Evolutionary conservation across 1,284 basidiomycete genomes (phyloP), one percentile per base, ranked within the genome.

Genomic region (Rhodotorula sp.): DNA sequence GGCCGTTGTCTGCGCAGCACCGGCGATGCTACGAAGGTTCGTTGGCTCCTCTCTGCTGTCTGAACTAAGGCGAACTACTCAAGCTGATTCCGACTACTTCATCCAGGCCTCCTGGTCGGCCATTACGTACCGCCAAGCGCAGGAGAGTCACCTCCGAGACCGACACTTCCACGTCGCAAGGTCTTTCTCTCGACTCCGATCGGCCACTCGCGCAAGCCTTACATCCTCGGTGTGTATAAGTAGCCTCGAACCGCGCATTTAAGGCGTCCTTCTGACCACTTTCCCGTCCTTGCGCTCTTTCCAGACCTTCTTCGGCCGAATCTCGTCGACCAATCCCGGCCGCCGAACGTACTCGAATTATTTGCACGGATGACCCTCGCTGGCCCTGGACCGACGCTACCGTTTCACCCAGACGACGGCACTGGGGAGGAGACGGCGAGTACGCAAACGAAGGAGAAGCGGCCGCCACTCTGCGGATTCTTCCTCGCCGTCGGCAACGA

Each of bases 401-500:
- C 10, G 18, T 6, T 20, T 43, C 39, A 43, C n/a, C n/a, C n/a
- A n/a, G n/a, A n/a, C n/a, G n/a, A 43, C 39, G 39, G 39, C 10
- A 43, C 39, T 12, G 51, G 58, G 6, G n/a, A 43, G 39, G 51
- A 60, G 6, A 16, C 3, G 15, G 52, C 12, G 39, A 26, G 0
- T 7, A 16, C n/a, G 8, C 43, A 34, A 7, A n/a, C 21, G 23
- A 49, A 68, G n/a, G 39, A 18, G 8, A 23, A 34, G 49, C 20
- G n/a, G 21, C 5, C 12, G 10, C 20, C 51, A 26, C 51, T 10
- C 1, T 21, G 64, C 23, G 72, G 72, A 0, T 29, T 73, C n/a
- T 78, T 67, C 61, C 29, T 74, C 20, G 65, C 64, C n/a, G 72
- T 78, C 5, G 78, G 78, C 2, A 79, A 79, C 63, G 77, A 79